Conservation (phyloP, 768 basidiomycete species). For the Suillus subaureus region DNA sequence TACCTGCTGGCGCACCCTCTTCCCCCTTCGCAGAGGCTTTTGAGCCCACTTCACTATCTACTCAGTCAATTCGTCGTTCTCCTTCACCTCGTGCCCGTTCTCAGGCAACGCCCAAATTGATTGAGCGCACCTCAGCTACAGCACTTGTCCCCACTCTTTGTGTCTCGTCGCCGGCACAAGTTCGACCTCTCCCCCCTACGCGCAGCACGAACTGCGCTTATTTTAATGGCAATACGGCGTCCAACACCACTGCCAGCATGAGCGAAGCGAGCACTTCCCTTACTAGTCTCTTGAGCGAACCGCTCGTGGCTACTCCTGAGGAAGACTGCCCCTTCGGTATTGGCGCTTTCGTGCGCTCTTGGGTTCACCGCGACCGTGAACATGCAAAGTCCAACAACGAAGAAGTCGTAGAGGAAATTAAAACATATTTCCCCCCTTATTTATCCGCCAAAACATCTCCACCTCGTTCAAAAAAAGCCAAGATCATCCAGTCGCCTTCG, state of each 20-base stretch:
- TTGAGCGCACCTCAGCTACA: constrained; percentile 33
- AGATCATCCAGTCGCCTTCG: constrained; percentile 16
- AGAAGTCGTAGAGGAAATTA: constrained; percentile 31
- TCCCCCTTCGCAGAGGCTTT: constrained; percentile 29
- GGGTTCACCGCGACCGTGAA: constrained; percentile 29
- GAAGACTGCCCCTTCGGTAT: constrained; percentile 48
- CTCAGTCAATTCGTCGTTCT: constrained; percentile 3
- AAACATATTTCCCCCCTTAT: constrained; percentile 31
- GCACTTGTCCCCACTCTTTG: constrained; percentile 49
- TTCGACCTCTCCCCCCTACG: constrained; percentile 28
- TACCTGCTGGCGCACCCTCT: constrained; percentile 33
- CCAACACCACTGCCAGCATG: constrained; percentile 35
- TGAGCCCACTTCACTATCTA: constrained; percentile 3
- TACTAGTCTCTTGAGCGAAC: constrained; percentile 50
- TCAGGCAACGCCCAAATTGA: constrained; percentile 36
- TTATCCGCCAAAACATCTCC: constrained; percentile 19
- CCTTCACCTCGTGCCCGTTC: constrained; percentile 20
- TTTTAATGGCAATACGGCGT: constrained; percentile 29
- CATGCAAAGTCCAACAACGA: constrained; percentile 30
- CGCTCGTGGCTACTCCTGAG: constrained; percentile 41
- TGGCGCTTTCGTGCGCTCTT: constrained; percentile 39
- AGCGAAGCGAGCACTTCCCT: constrained; percentile 51
- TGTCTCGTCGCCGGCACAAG: constrained; percentile 44
- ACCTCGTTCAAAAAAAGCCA: constrained; percentile 21
- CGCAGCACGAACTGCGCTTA: constrained; percentile 38